Conservation (phyloP, 306 rosid species). For the Prunus armeniaca region DNA sequence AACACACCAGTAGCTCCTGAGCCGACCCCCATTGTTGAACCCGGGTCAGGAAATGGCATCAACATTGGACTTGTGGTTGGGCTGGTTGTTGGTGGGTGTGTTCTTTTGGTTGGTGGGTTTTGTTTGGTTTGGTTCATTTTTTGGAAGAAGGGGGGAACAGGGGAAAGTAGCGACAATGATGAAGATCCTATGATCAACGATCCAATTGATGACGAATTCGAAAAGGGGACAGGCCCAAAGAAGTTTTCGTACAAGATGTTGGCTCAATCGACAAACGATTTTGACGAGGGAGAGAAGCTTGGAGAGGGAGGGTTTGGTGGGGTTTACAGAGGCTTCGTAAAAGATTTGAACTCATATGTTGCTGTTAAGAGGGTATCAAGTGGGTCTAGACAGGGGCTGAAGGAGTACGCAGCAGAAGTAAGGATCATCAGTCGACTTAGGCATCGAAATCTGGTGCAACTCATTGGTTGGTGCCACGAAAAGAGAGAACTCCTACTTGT, state of each 20-base stretch:
- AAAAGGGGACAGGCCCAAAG: constrained; percentile 2
- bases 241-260: neutral
- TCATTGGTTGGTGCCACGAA: constrained; percentile 16
- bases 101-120: neutral
- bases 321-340: too few species aligned
- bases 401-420: constrained; percentile 1
- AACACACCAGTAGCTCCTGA: too few species aligned
- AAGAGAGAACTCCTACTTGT: constrained; percentile 3
- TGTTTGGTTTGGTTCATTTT: neutral
- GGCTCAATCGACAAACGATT: neutral
- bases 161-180: constrained; percentile 22
- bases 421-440: constrained; percentile 12
- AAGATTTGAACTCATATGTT: too few species aligned
- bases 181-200: neutral
- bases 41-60: neutral
- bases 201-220: neutral
- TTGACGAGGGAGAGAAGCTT: neutral
- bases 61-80: neutral
- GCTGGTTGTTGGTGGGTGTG: neutral
- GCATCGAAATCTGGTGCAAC: constrained; percentile 12
- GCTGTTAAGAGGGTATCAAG: too few species aligned
- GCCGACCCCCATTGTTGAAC: neutral
- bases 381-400: neutral
- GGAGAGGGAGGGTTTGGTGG: neutral
- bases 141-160: neutral